Conservation (phyloP, 225 moss, liverwort and hornwort genomes). For the Climacium dendroides region DNA sequence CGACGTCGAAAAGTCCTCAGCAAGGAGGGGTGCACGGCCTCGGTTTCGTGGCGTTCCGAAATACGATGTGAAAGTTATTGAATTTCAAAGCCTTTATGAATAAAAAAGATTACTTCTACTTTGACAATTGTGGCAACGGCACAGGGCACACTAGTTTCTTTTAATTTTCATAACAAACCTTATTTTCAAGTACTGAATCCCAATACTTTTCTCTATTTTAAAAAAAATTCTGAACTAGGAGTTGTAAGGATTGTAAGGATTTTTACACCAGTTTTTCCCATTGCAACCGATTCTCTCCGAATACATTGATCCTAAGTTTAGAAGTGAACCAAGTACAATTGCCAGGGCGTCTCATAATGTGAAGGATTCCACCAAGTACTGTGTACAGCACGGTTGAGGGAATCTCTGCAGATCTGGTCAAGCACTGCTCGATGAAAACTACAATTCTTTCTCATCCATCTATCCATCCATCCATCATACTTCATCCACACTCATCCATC, state of each 20-base stretch:
- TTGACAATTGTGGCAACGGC: no score
- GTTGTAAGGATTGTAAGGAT: no score
- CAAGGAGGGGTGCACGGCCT: no score
- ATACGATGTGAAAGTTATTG: no score
- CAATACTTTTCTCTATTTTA: background rate
- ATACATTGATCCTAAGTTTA: background rate
- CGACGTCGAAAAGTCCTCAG: no score
- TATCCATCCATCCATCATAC: background rate
- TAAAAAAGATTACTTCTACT: no score
- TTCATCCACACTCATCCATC: background rate
- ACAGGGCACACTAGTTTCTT: no score
- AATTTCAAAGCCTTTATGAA: no score
- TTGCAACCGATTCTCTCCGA: background rate
- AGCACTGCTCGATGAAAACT: background rate
- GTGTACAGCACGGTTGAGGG: background rate
- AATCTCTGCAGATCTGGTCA: background rate
- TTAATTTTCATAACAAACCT: background rate
- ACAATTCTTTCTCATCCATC: background rate
- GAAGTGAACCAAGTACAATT: background rate
- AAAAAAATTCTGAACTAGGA: no score
- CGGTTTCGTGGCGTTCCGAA: no score
- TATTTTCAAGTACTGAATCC: background rate
- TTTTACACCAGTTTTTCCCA: background rate
- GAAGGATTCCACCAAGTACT: background rate
- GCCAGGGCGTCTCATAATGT: background rate